Base-by-base conservation (phyloP, 257 asterid species). In the Solanum phureja region DNA sequence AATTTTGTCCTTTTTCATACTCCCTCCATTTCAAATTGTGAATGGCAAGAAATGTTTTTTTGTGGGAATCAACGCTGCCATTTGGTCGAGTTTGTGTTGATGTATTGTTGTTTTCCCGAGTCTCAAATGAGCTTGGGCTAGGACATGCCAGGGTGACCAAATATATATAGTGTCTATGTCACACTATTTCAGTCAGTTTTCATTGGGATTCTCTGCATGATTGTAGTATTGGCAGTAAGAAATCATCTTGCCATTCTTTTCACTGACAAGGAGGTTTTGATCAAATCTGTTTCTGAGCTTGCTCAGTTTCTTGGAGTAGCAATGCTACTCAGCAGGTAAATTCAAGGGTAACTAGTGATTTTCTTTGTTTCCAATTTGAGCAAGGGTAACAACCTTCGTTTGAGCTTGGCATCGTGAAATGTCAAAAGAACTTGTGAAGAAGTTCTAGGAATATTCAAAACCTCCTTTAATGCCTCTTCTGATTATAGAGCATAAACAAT, bases 51-150 rank as follows among this genome's bases (percentile, higher is more conserved):
- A 82, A 96, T 95, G 98, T 7, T 96, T 83, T 29, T 94, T 95
- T 89, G 88, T 96, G 19, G 98, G 99, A 88, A 76, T 96, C 90
- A 95, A 92, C 90, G 96, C 95, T 44, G 96, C 98, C 24, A 88
- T 49, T 49, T 49, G 21, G 58, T 49, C 1, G 58, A 49, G 8
- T 49, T 38, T 52, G 75, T 73, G 56, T 27, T 66, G 24, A 85
- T 72, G 1, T 34, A 35, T 35, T 34, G 40, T 88, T 83, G 7
- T 21, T 37, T 37, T 46, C 84, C 66, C 92, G 94, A 35, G 92
- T 94, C 71, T 94, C 98, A 10, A 94, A 94, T 29, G 96, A 94
- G 88, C 95, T 94, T 2, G 98, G 98, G 33, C n/a, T n/a, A n/a
- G n/a, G n/a, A n/a, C n/a, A n/a, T n/a, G n/a, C n/a, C n/a, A n/a